phyloP scores from a whole-genome alignment of 768 basidiomycete species.

The Austroboletus festivus region DNA sequence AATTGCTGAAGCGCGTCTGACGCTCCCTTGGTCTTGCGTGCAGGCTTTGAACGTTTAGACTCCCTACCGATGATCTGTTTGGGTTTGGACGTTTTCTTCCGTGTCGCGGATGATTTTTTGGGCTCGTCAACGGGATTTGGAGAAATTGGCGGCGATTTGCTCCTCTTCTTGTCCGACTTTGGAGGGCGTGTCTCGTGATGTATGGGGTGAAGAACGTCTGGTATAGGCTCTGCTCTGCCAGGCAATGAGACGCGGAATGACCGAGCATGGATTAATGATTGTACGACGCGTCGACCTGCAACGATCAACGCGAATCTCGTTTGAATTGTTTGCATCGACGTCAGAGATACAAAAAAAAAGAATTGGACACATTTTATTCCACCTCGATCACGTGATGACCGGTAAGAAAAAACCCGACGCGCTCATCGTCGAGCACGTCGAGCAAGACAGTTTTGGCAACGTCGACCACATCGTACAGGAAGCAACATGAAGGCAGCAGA shows the following conservation, averaged over 20 bases:
- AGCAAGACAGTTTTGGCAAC: neutral
- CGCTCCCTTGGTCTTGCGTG: conserved; percentile 1
- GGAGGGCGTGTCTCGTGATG: too few species aligned
- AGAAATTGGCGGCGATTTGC: neutral
- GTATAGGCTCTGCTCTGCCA: neutral
- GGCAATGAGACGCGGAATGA: conserved; percentile 7
- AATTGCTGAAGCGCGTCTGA: neutral
- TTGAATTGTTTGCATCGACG: too few species aligned
- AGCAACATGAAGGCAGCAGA: conserved; percentile 23
- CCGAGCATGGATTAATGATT: neutral
- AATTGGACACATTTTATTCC: too few species aligned
- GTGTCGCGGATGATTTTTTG: neutral
- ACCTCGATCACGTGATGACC: conserved; percentile 12
- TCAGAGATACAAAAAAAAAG: too few species aligned
- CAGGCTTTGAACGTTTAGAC: too few species aligned
- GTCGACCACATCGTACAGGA: neutral
- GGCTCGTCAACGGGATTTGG: neutral
- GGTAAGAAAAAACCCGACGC: conserved; percentile 1
- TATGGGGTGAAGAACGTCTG: too few species aligned
- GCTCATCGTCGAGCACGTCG: neutral
- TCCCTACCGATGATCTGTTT: neutral
- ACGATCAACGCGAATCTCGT: conserved; percentile 13
- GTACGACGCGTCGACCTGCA: conserved; percentile 15
- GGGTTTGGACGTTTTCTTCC: conserved; percentile 9
- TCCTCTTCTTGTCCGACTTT: too few species aligned